phyloP scores from a whole-genome alignment of 306 rosid species.

The Cicer yamashitae region DNA sequence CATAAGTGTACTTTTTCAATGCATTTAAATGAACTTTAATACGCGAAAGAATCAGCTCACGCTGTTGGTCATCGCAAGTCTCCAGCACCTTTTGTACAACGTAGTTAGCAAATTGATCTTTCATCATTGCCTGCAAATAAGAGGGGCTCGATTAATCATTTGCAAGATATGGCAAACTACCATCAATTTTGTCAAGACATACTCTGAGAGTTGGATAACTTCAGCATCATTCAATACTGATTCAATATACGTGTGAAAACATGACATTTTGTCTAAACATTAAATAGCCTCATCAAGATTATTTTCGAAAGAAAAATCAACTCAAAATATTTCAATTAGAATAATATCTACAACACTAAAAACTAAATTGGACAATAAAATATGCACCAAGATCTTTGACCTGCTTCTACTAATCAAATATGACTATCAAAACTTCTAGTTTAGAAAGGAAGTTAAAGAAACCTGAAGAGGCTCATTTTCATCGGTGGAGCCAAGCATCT shows the following conservation, averaged over 20 bases:
- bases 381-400: too few relatives aligned
- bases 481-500: slow-evolving; percentile 96
- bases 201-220: neutral
- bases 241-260: neutral
- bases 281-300: too few relatives aligned
- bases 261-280: neutral
- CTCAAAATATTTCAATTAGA: too few relatives aligned
- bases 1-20: slow-evolving; percentile 91
- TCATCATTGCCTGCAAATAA: slow-evolving; percentile 75
- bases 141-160: neutral
- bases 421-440: neutral
- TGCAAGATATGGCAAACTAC: neutral
- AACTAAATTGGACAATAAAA: too few relatives aligned
- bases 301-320: too few relatives aligned
- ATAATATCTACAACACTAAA: too few relatives aligned
- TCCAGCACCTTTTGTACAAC: slow-evolving; percentile 97
- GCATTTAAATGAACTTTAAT: slow-evolving; percentile 97
- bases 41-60: slow-evolving; percentile 90
- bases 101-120: slow-evolving; percentile 50
- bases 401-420: too few relatives aligned
- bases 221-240: neutral
- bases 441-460: neutral
- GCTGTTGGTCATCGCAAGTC: slow-evolving; percentile 94
- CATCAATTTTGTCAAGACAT: neutral
- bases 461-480: slow-evolving; percentile 98